Evolutionary conservation across 768 basidiomycete species (phyloP).

Genomic region (Tricholoma saponaceum): DNA sequence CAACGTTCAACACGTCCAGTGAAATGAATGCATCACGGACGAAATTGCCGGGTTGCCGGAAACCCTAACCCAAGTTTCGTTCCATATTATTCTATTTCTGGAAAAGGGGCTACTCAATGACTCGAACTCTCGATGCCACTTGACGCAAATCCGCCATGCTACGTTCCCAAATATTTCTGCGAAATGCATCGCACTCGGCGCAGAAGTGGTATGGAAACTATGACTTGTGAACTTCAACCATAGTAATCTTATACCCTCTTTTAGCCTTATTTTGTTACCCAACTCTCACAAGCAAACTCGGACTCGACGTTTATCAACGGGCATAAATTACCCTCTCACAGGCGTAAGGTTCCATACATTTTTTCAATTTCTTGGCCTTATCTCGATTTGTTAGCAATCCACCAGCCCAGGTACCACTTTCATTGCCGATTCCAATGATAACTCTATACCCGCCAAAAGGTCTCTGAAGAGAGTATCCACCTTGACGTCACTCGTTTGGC

Average conservation of each 20-base stretch:
- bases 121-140: too few relatives aligned
- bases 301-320: neutral
- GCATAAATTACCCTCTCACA: neutral
- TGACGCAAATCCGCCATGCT: neutral
- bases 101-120: neutral
- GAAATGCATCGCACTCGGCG: neutral
- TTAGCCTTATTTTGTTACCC: too few relatives aligned
- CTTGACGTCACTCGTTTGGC: neutral
- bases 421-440: neutral
- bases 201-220: neutral
- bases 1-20: too few relatives aligned
- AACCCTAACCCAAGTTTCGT: neutral
- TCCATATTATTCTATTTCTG: neutral
- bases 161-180: neutral
- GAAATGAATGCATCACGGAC: too few relatives aligned
- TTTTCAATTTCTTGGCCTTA: neutral
- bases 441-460: neutral
- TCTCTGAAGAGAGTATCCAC: neutral
- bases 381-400: neutral
- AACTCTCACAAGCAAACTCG: neutral
- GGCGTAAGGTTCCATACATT: neutral
- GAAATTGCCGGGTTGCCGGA: too few relatives aligned
- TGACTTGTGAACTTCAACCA: too few relatives aligned
- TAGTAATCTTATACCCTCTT: neutral
- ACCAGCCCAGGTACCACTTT: neutral